These are phyloP conservation scores for Cadophora sp. DNA, from an alignment of 2,329 filamentous ascomycete genomes.

Conservation along the genomic window DNA sequence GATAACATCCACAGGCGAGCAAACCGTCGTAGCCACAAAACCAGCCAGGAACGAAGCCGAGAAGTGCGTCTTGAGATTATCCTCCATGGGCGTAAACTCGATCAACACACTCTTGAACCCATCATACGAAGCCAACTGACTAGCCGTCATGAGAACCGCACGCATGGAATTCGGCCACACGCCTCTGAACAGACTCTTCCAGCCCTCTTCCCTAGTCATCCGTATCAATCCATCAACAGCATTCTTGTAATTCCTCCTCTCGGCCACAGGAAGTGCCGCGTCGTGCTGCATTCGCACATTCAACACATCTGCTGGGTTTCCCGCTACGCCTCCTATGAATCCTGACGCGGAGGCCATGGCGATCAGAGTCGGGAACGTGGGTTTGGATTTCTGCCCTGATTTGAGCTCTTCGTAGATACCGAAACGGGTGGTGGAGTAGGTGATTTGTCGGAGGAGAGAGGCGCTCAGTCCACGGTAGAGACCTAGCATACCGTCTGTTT, in stretches of 20 bases:
- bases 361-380: constrained; percentile 78
- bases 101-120: constrained; percentile 77
- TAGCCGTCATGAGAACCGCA: constrained; percentile 87
- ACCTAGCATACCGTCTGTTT: constrained; percentile 76
- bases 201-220: constrained; percentile 87
- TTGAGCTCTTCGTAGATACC: constrained; percentile 97
- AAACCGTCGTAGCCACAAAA: constrained; percentile 84
- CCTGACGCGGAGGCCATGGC: constrained; percentile 84
- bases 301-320: constrained; percentile 94
- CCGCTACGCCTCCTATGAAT: constrained; percentile 85
- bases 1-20: constrained; percentile 85
- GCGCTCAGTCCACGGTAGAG: constrained; percentile 93
- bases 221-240: constrained; percentile 85
- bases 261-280: constrained; percentile 72
- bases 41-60: constrained; percentile 79
- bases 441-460: constrained; percentile 89
- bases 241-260: constrained; percentile 88
- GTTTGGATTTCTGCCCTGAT: constrained; percentile 58
- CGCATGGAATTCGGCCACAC: constrained; percentile 83
- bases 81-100: constrained; percentile 66
- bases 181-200: constrained; percentile 78
- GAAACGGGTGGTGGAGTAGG: constrained; percentile 96
- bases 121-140: constrained; percentile 85
- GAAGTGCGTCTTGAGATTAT: constrained; percentile 80
- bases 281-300: constrained; percentile 99